Conservation (phyloP, 1,284 basidiomycete species). For the Agroathelia rolfsii region DNA sequence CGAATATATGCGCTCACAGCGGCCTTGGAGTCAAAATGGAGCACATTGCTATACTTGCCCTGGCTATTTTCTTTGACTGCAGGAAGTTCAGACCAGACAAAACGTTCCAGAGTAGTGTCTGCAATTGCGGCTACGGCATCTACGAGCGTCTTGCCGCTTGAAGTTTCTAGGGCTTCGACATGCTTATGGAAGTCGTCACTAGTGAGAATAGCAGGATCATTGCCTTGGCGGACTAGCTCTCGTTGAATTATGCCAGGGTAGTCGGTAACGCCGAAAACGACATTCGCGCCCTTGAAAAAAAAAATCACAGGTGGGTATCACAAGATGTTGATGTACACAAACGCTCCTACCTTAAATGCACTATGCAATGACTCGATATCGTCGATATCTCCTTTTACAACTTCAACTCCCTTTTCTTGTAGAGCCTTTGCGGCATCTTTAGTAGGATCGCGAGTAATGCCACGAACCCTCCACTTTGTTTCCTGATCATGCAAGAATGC, state of each 20-base stretch:
- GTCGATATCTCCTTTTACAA: constrained; percentile 15
- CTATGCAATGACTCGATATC: constrained; percentile 9
- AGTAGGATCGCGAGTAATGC: constrained; percentile 9
- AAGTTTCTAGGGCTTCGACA: too few relatives aligned
- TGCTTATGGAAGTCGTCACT: too few relatives aligned
- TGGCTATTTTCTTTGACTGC: constrained; percentile 4
- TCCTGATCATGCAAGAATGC: constrained; percentile 9
- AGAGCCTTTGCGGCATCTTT: constrained; percentile 9
- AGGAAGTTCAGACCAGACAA: constrained; percentile 10
- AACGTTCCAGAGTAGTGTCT: too few relatives aligned
- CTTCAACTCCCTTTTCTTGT: constrained; percentile 13
- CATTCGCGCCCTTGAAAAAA: too few relatives aligned
- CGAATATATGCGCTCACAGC: constrained; percentile 9
- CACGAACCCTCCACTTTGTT: constrained; percentile 7
- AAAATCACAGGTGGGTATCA: too few relatives aligned
- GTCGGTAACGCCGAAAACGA: too few relatives aligned
- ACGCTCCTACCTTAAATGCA: constrained; percentile 17
- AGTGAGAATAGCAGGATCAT: too few relatives aligned
- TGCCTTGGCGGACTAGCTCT: too few relatives aligned
- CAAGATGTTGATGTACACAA: too few relatives aligned
- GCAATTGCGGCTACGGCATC: too few relatives aligned
- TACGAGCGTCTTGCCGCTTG: too few relatives aligned
- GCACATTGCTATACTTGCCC: constrained; percentile 8
- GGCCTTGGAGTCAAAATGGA: constrained; percentile 12
- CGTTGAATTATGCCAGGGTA: too few relatives aligned